phyloP scores from a whole-genome alignment of 2,329 filamentous ascomycete species.

The Fusarium pininemorale region DNA sequence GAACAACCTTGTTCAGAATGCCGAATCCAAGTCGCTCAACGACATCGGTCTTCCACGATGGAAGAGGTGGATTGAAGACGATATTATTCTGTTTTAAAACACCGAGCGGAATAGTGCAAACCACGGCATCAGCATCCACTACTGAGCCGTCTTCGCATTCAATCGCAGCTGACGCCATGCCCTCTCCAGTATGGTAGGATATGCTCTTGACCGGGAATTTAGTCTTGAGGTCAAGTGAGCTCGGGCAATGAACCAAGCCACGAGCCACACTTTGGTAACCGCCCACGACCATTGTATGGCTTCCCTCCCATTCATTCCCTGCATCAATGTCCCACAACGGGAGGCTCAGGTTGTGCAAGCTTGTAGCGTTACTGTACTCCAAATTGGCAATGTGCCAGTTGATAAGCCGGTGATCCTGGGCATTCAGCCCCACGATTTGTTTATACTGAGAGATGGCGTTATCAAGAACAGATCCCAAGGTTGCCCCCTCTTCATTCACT shows the following conservation, averaged over 20 bases:
- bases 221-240: conserved; percentile 78
- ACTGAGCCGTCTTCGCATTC: conserved; percentile 80
- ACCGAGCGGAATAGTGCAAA: conserved; percentile 89
- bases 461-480: conserved; percentile 90
- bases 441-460: conserved; percentile 91
- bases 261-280: conserved; percentile 95
- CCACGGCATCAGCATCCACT: conserved; percentile 87
- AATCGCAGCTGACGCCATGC: conserved; percentile 64
- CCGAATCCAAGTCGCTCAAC: conserved; percentile 91
- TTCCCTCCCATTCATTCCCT: conserved; percentile 96
- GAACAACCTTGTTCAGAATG: conserved; percentile 91
- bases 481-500: conserved; percentile 72
- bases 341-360: conserved; percentile 86
- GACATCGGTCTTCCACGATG: conserved; percentile 82
- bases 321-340: conserved; percentile 96
- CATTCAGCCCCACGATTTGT: conserved; percentile 79
- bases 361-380: conserved; percentile 95
- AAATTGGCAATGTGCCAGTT: conserved; percentile 99
- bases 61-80: conserved; percentile 89
- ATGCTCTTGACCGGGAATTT: conserved; percentile 78
- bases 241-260: conserved; percentile 81
- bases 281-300: conserved; percentile 91
- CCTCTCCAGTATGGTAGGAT: conserved; percentile 63
- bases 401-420: conserved; percentile 87
- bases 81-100: conserved; percentile 87